These are phyloP conservation scores for Populus davidiana DNA, from an alignment of 345 rosid species.

Conservation along the genomic window DNA sequence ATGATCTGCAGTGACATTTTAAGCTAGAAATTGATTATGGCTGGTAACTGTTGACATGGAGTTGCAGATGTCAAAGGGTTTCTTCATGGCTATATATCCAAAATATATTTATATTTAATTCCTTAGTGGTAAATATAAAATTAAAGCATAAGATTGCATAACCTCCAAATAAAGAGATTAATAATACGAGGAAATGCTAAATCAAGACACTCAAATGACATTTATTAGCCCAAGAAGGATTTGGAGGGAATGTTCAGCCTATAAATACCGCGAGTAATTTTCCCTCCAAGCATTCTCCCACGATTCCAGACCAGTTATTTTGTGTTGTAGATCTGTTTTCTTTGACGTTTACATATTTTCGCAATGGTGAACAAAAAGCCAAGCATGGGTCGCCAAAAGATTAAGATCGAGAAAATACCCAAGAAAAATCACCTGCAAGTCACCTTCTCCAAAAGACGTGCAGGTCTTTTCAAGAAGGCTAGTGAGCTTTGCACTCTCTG, in stretches of 20 bases:
- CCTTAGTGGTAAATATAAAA: background rate
- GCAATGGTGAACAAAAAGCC: constrained; percentile 5
- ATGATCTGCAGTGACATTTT: background rate
- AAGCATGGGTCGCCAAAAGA: constrained; percentile 10
- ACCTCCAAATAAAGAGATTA: constrained; percentile 11
- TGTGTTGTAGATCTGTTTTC: background rate
- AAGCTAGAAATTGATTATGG: background rate
- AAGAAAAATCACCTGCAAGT: constrained; percentile 17
- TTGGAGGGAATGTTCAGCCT: background rate
- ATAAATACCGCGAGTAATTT: background rate
- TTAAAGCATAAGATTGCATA: constrained; percentile 17
- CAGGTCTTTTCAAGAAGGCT: constrained; percentile 19
- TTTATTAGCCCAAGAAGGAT: background rate
- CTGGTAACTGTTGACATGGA: background rate
- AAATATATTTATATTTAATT: background rate
- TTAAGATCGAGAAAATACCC: constrained; percentile 7
- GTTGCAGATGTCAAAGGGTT: background rate
- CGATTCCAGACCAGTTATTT: background rate
- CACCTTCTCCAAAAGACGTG: constrained; percentile 14
- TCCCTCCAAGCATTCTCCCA: constrained; percentile 2
- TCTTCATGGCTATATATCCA: background rate
- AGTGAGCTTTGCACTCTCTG: constrained; percentile 22
- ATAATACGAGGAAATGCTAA: background rate
- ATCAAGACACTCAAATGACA: background rate
- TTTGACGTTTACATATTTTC: too few relatives aligned